phyloP scores from a whole-genome alignment of 331 rosid genomes.

The Prunus yedoensis region DNA sequence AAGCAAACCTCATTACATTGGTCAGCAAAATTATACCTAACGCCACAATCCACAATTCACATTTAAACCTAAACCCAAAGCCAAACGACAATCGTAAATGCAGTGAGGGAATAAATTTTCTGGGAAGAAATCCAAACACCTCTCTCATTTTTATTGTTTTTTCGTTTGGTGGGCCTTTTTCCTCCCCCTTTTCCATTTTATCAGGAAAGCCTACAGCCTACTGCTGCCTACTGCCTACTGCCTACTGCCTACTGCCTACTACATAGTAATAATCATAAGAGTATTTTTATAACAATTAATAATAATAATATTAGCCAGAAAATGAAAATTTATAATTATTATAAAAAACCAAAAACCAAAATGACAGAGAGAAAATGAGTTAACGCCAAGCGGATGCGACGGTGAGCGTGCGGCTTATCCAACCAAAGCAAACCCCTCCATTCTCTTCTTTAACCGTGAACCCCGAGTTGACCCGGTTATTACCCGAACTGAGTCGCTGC shows the following conservation, averaged over 20 bases:
- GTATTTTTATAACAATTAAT: conserved; percentile 31
- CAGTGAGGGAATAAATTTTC: conserved; percentile 25
- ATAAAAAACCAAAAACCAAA: background rate
- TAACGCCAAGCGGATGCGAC: conserved; percentile 98
- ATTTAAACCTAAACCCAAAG: conserved; percentile 23
- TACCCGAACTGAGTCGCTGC: conserved; percentile 23
- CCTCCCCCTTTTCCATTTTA: conserved; percentile 48
- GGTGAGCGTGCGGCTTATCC: conserved; percentile 85
- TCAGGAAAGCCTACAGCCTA: conserved; percentile 44
- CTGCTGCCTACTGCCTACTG: no score
- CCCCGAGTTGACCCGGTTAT: conserved; percentile 47
- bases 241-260: no score
- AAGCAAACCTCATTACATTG: background rate
- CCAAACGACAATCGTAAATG: conserved; percentile 22
- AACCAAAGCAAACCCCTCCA: conserved; percentile 77
- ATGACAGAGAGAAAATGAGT: conserved; percentile 21
- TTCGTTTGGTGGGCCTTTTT: conserved; percentile 34
- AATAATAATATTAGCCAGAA: conserved; percentile 28
- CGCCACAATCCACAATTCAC: conserved; percentile 27
- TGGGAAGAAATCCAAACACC: conserved; percentile 52
- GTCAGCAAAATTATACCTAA: conserved; percentile 58
- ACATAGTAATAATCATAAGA: conserved; percentile 24
- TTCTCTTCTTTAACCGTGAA: conserved; percentile 68
- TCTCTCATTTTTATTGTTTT: conserved; percentile 27
- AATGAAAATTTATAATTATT: background rate